These are phyloP conservation scores for Penstemon eatonii DNA, from an alignment of 257 asterid species.

Conservation along the genomic window DNA sequence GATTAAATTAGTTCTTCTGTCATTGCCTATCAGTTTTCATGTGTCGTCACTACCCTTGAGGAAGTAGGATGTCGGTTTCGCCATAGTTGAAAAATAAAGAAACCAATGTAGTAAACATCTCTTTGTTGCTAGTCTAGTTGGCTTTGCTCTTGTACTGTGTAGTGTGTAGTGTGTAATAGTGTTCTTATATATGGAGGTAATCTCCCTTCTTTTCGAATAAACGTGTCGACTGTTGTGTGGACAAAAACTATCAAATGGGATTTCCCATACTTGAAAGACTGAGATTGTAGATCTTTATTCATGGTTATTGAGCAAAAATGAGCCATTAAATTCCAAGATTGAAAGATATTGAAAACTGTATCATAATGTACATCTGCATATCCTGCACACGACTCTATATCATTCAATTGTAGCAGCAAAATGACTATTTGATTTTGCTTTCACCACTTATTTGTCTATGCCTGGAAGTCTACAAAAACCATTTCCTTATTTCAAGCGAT, in stretches of 20 bases:
- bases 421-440: slow-evolving; percentile 41
- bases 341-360: too few relatives aligned
- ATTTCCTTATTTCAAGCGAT: not conserved
- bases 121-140: not conserved
- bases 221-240: not conserved
- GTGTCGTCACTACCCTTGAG: not conserved
- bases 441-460: not conserved
- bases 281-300: not conserved
- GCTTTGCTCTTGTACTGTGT: not conserved
- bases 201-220: not conserved
- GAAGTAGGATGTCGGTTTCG: not conserved
- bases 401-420: slow-evolving; percentile 39
- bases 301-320: not conserved
- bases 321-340: not conserved
- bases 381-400: slow-evolving; percentile 66
- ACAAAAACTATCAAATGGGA: not conserved
- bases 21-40: not conserved
- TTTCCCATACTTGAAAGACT: not conserved
- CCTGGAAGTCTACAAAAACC: too few relatives aligned
- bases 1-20: slow-evolving; percentile 6
- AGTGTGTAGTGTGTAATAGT: slow-evolving; percentile 2
- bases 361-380: slow-evolving; percentile 48
- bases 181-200: not conserved
- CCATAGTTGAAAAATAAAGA: too few relatives aligned
- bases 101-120: not conserved